These are phyloP conservation scores for Tulasnella sp. DNA, from an alignment of 768 basidiomycete species.

Conservation along the genomic window DNA sequence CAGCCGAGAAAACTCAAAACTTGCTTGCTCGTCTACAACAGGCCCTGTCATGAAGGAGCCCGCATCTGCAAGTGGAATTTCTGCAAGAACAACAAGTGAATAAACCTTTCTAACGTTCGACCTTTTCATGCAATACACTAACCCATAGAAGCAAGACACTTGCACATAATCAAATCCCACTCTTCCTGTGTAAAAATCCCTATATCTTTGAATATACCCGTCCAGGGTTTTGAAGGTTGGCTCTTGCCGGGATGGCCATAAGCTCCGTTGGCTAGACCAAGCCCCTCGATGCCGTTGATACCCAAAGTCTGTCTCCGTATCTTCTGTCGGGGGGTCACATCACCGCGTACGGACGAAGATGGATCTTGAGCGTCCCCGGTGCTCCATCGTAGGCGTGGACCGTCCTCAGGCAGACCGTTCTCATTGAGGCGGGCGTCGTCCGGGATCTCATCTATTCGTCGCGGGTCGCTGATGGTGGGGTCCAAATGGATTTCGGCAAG, in stretches of 20 bases:
- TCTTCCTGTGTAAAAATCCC: conserved; percentile 36
- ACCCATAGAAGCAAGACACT: conserved; percentile 36
- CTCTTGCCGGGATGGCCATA: conserved; percentile 36
- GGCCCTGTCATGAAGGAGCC: conserved; percentile 73
- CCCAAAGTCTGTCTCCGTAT: background rate
- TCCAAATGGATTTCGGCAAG: conserved; percentile 78
- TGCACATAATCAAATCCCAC: conserved; percentile 36
- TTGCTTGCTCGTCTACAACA: conserved; percentile 70
- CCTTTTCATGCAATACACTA: conserved; percentile 10
- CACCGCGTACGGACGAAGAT: background rate
- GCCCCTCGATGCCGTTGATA: conserved; percentile 1
- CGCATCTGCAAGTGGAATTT: conserved; percentile 71
- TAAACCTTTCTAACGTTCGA: background rate
- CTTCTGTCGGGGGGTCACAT: background rate
- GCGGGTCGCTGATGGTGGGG: conserved; percentile 58
- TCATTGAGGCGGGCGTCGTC: conserved; percentile 65
- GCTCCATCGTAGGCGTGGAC: conserved; percentile 31
- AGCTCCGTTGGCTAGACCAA: conserved; percentile 36
- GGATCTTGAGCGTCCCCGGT: background rate
- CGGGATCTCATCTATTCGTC: conserved; percentile 56
- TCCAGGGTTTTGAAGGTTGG: conserved; percentile 2
- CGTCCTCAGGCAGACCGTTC: conserved; percentile 19
- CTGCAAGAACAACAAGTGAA: conserved; percentile 43
- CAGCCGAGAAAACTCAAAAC: conserved; percentile 72
- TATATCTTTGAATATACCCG: conserved; percentile 40